phyloP scores from a whole-genome alignment of 768 basidiomycete species.

The Gelatoporia subvermispora region DNA sequence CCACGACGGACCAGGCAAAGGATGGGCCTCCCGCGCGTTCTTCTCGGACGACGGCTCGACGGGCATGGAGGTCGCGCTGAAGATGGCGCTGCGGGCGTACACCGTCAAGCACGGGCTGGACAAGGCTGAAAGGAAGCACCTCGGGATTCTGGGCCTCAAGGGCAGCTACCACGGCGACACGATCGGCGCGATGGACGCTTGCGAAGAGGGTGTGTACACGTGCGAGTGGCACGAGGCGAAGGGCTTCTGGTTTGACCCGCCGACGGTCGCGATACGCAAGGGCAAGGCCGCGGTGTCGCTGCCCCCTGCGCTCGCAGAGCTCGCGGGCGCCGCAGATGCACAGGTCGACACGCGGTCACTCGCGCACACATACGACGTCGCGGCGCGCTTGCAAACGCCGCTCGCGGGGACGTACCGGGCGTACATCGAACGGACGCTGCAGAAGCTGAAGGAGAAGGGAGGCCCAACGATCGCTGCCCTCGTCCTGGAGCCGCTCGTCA shows the following conservation, averaged over 20 bases:
- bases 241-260: slow-evolving; percentile 92
- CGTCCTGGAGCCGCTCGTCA: slow-evolving; percentile 85
- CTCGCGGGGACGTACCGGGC: slow-evolving; percentile 61
- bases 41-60: slow-evolving; percentile 95
- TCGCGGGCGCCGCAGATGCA: slow-evolving; percentile 9
- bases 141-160: slow-evolving; percentile 80
- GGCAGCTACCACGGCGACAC: slow-evolving; percentile 98
- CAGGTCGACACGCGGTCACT: slow-evolving; percentile 40
- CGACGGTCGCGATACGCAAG: slow-evolving; percentile 63
- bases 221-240: slow-evolving; percentile 95
- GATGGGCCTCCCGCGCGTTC: slow-evolving; percentile 90
- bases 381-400: slow-evolving; percentile 48
- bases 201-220: slow-evolving; percentile 84
- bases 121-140: slow-evolving; percentile 27
- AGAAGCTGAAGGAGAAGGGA: slow-evolving; percentile 36
- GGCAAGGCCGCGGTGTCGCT: slow-evolving; percentile 52
- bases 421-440: slow-evolving; percentile 52
- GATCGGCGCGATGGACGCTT: slow-evolving; percentile 95
- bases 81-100: slow-evolving; percentile 87
- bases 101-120: slow-evolving; percentile 36
- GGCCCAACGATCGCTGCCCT: slow-evolving; percentile 58
- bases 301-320: slow-evolving; percentile 40
- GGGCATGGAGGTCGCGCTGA: slow-evolving; percentile 94
- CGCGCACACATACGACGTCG: slow-evolving; percentile 65
- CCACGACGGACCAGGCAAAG: slow-evolving; percentile 69